Evolutionary conservation across 768 basidiomycete genomes (phyloP), one percentile per base, ranked within the genome.

Genomic region (Mycena venus): DNA sequence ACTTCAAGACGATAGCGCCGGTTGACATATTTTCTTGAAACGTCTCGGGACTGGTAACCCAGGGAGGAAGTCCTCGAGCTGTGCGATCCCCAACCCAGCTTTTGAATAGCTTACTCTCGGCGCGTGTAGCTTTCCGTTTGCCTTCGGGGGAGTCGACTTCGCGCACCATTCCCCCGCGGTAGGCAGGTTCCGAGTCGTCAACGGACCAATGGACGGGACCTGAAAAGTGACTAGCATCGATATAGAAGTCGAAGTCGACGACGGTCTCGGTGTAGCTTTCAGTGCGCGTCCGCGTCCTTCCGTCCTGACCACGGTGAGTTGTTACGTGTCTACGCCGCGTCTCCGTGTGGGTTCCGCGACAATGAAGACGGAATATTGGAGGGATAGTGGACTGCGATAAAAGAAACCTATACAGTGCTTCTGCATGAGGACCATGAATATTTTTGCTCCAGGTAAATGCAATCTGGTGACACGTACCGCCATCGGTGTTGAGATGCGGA

Each of bases 401-500:
- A 21, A 96, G 83, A 81, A 94, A 96, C 69, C 93, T 90, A 80
- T 93, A 94, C 27, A 95, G 86, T 0, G 92, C 91, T 78, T 93
- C 92, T 75, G 64, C n/a, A n/a, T 9, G 55, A 36, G 23, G 61
- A 31, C n/a, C 42, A 65, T 42, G 31, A 34, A 51, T 70, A 55
- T 62, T 69, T n/a, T 49, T 31, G 25, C n/a, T 63, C 38, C 15
- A 29, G 61, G 2, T 44, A 23, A 34, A 65, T 21, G 53, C 65
- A 51, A 42, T 36, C 47, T 0, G n/a, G n/a, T n/a, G 38, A 34
- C 23, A 36, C 23, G 66, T 79, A 84, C 36, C 66, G 86, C 92
- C 92, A 76, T 94, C 93, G 60, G 88, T 82, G 70, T 94, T 94
- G 56, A 94, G 81, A 78, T 93, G 92, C 7, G 80, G 83, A 76